Evolutionary conservation across 164 flowering plant species (phyloP).

Genomic region (Vitis riparia): DNA sequence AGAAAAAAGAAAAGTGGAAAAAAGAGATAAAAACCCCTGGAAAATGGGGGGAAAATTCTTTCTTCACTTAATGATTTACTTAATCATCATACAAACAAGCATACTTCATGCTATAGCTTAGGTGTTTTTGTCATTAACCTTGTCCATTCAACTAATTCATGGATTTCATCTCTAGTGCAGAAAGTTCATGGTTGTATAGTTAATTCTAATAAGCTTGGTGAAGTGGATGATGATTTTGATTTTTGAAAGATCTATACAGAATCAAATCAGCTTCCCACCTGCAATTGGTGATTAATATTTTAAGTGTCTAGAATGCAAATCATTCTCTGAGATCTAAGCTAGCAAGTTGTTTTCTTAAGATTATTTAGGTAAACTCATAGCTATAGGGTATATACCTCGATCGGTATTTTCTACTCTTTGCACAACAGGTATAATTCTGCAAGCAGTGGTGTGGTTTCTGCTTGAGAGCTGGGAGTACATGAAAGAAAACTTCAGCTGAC

Average conservation of each 20-base stretch:
- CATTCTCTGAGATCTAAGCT: not conserved
- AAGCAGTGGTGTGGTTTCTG: too few species aligned
- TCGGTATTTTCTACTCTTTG: constrained; percentile 3
- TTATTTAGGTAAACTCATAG: constrained; percentile 2
- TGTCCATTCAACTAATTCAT: not conserved
- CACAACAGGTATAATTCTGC: not conserved
- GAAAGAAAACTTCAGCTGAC: too few species aligned
- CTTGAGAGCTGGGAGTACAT: too few species aligned
- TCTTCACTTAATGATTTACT: too few species aligned
- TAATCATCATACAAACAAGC: too few species aligned
- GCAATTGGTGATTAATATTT: constrained; percentile 1
- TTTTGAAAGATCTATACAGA: not conserved
- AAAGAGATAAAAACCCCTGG: too few species aligned
- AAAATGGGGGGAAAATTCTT: too few species aligned
- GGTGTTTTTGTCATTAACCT: too few species aligned
- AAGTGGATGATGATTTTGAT: not conserved
- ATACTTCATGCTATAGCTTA: too few species aligned
- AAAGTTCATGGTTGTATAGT: constrained; percentile 8
- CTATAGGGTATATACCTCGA: constrained; percentile 15
- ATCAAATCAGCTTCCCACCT: not conserved
- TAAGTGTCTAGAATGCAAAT: constrained; percentile 4
- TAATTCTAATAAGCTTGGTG: constrained; percentile 2
- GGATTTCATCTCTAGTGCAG: not conserved
- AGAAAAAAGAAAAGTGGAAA: too few species aligned
- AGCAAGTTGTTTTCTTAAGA: constrained; percentile 1